Evolutionary conservation across 2,329 filamentous ascomycete genomes (phyloP), one percentile per base, ranked within the genome.

Genomic region (Aspergillus puulaauensis): DNA sequence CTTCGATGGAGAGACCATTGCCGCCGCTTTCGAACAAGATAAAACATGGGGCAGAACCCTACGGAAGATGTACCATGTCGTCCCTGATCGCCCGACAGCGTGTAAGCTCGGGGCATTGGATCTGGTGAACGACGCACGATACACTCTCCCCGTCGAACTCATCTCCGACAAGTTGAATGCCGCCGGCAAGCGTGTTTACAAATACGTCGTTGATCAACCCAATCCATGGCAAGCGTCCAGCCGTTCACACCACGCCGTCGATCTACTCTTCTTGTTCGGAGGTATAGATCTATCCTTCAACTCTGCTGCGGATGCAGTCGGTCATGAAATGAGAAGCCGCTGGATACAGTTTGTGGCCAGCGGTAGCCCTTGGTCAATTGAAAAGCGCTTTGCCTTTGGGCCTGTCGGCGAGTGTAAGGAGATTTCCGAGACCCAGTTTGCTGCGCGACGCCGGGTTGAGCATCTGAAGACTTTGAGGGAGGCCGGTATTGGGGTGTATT

Each of bases 221-320:
- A 82, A 82, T 37, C 79, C 79, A 5, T 81, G 76, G 76, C 79
- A 81, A 50, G 53, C 72, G 0, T 80, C 78, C 0, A 77, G 73
- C 8, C 70, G 79, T 0, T 69, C 79, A 2, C 79, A 82, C 40
- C 79, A 82, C 57, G 79, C 76, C 0, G 75, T 82, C 2, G 79
- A 82, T 60, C 64, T 82, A 4, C 56, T 81, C 2, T 73, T 79
- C 8, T 62, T 81, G 0, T 82, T 81, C 24, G 76, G 71, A 0
- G 74, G 74, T 0, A 61, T 78, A 4, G 75, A 79, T 52, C 54
- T 79, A 0, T 67, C 68, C 0, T 73, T 73, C 21, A 71, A 73
- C 1, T 68, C 66, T 0, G 63, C 67, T 1, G 77, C 77, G 3
- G 61, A 72, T 3, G 54, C 46, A 0, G 69, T 75, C 12, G 71